These are phyloP conservation scores for Persicaria maculosa DNA, from an alignment of 148 eudicot genomes.

Conservation along the genomic window DNA sequence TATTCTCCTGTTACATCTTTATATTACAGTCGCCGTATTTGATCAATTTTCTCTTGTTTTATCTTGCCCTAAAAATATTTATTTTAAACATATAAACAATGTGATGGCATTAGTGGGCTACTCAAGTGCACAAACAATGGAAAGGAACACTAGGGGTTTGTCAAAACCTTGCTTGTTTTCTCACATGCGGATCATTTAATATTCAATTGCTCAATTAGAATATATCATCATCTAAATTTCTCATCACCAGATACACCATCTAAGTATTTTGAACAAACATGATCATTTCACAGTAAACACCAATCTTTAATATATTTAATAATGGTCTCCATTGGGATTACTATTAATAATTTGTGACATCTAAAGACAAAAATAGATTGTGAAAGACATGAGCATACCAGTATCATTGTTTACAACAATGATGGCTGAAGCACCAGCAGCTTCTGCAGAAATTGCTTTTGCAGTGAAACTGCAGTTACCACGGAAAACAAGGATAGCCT, in stretches of 20 bases:
- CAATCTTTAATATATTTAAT: background rate
- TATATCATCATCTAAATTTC: background rate
- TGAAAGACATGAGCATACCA: constrained; percentile 31
- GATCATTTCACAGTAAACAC: background rate
- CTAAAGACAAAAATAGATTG: background rate
- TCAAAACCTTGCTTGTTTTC: background rate
- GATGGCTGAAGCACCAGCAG: constrained; percentile 93
- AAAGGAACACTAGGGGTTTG: background rate
- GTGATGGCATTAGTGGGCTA: background rate
- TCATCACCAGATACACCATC: background rate
- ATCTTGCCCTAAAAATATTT: background rate
- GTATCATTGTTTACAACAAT: constrained; percentile 72
- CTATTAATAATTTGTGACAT: background rate
- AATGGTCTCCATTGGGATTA: background rate
- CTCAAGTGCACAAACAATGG: background rate
- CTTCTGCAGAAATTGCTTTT: constrained; percentile 81
- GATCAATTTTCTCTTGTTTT: background rate
- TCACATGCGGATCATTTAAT: background rate
- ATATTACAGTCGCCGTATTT: background rate
- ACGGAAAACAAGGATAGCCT: constrained; percentile 81
- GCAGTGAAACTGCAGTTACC: constrained; percentile 92
- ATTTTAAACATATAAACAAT: background rate
- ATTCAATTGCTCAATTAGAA: background rate
- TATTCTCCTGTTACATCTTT: background rate
- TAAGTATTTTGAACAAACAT: background rate